These are phyloP conservation scores for Suillus tomentosus DNA, from an alignment of 768 basidiomycete genomes.

Conservation along the genomic window DNA sequence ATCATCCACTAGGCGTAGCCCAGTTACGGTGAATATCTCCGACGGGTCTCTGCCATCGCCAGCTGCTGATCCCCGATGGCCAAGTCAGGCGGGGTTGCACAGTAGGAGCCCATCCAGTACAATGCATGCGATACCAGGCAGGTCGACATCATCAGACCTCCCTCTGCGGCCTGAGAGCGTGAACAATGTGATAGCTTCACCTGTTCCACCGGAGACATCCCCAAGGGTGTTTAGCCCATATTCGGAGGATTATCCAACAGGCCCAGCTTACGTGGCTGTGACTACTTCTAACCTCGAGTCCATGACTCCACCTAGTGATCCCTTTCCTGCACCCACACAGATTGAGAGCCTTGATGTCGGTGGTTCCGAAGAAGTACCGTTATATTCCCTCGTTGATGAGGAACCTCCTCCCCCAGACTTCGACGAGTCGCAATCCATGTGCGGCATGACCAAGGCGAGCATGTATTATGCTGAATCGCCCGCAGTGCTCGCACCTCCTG, in stretches of 20 bases:
- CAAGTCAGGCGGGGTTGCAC: neutral
- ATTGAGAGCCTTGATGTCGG: slow-evolving; percentile 6
- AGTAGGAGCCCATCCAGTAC: neutral
- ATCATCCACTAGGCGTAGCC: neutral
- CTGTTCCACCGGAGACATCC: neutral
- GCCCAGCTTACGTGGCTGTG: neutral
- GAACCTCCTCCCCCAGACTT: slow-evolving; percentile 28
- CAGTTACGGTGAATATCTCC: neutral
- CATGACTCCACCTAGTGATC: neutral
- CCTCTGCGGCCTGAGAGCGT: neutral
- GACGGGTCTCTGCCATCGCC: neutral
- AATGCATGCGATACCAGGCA: neutral
- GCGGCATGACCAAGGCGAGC: neutral
- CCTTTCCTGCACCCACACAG: neutral
- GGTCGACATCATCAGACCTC: neutral
- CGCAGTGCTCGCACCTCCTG: neutral
- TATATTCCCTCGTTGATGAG: slow-evolving; percentile 27
- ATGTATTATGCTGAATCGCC: neutral
- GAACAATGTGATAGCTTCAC: neutral
- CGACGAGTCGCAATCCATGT: slow-evolving; percentile 14
- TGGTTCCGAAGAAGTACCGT: slow-evolving; percentile 23
- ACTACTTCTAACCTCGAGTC: neutral
- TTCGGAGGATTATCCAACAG: neutral
- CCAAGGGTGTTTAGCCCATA: neutral
- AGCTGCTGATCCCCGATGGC: neutral